These are phyloP conservation scores for Pleurotus salmoneostramineus DNA, from an alignment of 768 basidiomycete genomes.

Conservation along the genomic window DNA sequence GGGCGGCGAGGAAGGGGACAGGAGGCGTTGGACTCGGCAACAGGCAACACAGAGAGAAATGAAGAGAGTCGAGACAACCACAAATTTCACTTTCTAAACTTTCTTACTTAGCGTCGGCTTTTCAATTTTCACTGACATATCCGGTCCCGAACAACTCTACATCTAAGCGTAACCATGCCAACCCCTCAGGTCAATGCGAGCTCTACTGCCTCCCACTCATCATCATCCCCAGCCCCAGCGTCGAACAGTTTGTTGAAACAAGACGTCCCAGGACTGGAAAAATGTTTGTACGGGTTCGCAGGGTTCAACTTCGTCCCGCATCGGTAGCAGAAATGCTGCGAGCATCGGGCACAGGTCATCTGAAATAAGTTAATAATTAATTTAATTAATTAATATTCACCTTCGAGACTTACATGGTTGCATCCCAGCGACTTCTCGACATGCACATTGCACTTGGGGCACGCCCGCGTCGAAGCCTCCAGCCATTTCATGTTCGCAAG, in stretches of 20 bases:
- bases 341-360: constrained; percentile 80
- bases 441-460: constrained; percentile 68
- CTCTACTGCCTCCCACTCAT: constrained; percentile 46
- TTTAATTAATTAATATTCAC: background rate
- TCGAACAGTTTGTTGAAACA: constrained; percentile 75
- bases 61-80: constrained; percentile 20
- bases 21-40: constrained; percentile 21
- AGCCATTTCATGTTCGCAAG: constrained; percentile 74
- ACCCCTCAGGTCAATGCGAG: constrained; percentile 23
- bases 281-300: constrained; percentile 64
- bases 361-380: constrained; percentile 20
- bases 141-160: background rate
- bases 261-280: constrained; percentile 42
- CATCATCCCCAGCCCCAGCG: constrained; percentile 29
- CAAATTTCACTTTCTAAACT: constrained; percentile 10
- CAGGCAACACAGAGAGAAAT: constrained; percentile 12
- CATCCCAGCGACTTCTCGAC: constrained; percentile 81
- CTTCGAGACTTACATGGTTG: constrained; percentile 63
- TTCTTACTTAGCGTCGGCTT: constrained; percentile 26
- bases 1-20: constrained; percentile 24
- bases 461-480: constrained; percentile 58
- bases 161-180: constrained; percentile 6
- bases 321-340: constrained; percentile 78
- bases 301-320: constrained; percentile 55
- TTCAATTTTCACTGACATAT: constrained; percentile 15